Evolutionary conservation across 306 rosid genomes (phyloP).

Genomic region (Vigna hirtella): DNA sequence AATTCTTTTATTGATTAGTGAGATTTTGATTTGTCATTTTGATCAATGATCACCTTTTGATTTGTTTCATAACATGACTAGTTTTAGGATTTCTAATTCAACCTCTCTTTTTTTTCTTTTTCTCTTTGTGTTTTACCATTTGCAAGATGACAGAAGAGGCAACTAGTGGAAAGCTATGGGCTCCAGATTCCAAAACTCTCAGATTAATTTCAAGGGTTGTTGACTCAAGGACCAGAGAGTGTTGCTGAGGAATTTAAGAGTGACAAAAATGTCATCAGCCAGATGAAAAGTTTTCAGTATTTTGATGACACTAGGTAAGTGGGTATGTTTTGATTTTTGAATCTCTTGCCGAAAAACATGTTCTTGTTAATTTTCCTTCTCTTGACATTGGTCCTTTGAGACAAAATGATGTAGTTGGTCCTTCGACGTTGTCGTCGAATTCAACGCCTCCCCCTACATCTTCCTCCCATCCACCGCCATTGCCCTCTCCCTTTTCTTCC

Average conservation of each 20-base stretch:
- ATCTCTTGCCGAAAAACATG: not conserved
- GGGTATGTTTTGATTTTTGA: conserved; percentile 53
- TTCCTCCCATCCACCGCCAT: conserved; percentile 72
- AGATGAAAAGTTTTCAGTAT: conserved; percentile 72
- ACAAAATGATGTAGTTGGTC: conserved; percentile 18
- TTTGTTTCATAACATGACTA: conserved; percentile 25
- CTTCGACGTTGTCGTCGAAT: conserved; percentile 67
- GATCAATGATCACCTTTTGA: not conserved
- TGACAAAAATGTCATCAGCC: conserved; percentile 65
- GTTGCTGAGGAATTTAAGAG: conserved; percentile 72
- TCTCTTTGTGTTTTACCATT: not conserved
- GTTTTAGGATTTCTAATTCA: conserved; percentile 31
- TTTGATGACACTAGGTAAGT: conserved; percentile 77
- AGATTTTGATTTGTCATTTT: conserved; percentile 25
- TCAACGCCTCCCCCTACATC: conserved; percentile 51
- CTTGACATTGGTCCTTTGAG: not conserved
- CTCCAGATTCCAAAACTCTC: conserved; percentile 70
- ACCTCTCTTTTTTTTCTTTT: not conserved
- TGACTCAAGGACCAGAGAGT: conserved; percentile 97
- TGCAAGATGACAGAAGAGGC: conserved; percentile 90
- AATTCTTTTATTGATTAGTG: not conserved
- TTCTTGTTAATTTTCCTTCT: conserved; percentile 3
- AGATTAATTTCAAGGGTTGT: conserved; percentile 81
- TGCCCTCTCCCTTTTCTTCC: conserved; percentile 52
- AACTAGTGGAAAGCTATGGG: conserved; percentile 72